phyloP scores from a whole-genome alignment of 805 yeast genomes.

The Teunomyces atbi region DNA sequence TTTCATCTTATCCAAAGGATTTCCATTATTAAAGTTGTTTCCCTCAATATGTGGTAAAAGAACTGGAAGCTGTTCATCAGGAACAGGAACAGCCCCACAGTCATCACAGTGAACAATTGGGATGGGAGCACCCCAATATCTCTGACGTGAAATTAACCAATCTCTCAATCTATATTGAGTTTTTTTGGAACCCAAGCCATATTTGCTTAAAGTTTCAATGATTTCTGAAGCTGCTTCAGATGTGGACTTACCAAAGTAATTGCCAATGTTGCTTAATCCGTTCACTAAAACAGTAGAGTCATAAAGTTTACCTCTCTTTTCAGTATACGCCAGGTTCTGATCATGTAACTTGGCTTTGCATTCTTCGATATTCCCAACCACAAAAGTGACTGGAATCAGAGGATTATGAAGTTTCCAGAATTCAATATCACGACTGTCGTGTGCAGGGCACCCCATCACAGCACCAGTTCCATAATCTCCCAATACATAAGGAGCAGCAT shows the following conservation, averaged over 20 bases:
- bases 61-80: slow-evolving; percentile 84
- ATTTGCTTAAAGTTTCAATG: slow-evolving; percentile 36
- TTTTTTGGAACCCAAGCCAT: slow-evolving; percentile 44
- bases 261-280: slow-evolving; percentile 30
- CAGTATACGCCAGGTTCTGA: slow-evolving; percentile 51
- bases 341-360: slow-evolving; percentile 10
- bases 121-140: slow-evolving; percentile 99
- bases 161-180: slow-evolving; percentile 73
- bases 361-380: slow-evolving; percentile 44
- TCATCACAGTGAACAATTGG: slow-evolving; percentile 84
- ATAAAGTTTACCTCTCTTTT: slow-evolving; percentile 40
- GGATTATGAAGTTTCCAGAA: slow-evolving; percentile 75
- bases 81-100: slow-evolving; percentile 94
- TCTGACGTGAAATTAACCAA: slow-evolving; percentile 92
- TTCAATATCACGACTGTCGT: slow-evolving; percentile 77
- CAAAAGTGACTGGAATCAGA: slow-evolving; percentile 33
- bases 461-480: slow-evolving; percentile 87
- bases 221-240: slow-evolving; percentile 53
- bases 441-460: slow-evolving; percentile 98
- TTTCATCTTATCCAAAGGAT: slow-evolving; percentile 53
- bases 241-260: slow-evolving; percentile 48
- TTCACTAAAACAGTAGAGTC: slow-evolving; percentile 23
- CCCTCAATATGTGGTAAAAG: slow-evolving; percentile 62
- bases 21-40: slow-evolving; percentile 62
- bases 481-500: slow-evolving; percentile 87